Percentiles rank a stretch among this genome's conserved stretches.
Evolutionary conservation across 306 rosid genomes (phyloP).

Genomic region (Dryas octopetala): DNA sequence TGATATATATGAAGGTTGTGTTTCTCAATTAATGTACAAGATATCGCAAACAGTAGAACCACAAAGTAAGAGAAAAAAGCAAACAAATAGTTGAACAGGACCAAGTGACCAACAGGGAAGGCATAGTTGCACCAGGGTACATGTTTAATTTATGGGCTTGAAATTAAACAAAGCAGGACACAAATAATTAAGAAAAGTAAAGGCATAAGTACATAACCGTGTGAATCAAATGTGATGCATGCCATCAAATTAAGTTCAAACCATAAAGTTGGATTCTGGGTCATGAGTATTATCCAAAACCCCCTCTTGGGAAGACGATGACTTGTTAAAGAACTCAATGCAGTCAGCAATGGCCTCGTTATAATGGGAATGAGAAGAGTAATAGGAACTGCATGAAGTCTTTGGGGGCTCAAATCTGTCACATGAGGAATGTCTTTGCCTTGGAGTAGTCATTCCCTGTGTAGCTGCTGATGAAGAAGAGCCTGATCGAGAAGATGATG

Average conservation of each 20-base stretch:
- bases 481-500: slow-evolving; percentile 25
- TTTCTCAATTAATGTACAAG: too few species aligned
- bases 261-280: slow-evolving; percentile 39
- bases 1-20: neutral
- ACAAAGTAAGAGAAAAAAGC: too few species aligned
- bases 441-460: slow-evolving; percentile 13
- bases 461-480: slow-evolving; percentile 9
- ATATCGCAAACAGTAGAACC: too few species aligned
- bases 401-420: slow-evolving; percentile 70
- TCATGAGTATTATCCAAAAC: slow-evolving; percentile 24
- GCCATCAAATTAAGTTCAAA: slow-evolving; percentile 15
- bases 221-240: neutral
- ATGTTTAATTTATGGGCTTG: neutral
- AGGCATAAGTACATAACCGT: neutral
- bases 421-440: slow-evolving; percentile 28
- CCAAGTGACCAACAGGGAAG: neutral
- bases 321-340: slow-evolving; percentile 82
- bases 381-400: slow-evolving; percentile 71
- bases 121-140: neutral
- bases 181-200: neutral
- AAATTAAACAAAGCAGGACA: neutral
- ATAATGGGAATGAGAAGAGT: slow-evolving; percentile 72
- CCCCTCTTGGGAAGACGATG: slow-evolving; percentile 42
- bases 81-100: neutral
- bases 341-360: slow-evolving; percentile 79